Base-by-base conservation (phyloP, 2,329 filamentous ascomycete species). In the Fusarium circinatum region DNA sequence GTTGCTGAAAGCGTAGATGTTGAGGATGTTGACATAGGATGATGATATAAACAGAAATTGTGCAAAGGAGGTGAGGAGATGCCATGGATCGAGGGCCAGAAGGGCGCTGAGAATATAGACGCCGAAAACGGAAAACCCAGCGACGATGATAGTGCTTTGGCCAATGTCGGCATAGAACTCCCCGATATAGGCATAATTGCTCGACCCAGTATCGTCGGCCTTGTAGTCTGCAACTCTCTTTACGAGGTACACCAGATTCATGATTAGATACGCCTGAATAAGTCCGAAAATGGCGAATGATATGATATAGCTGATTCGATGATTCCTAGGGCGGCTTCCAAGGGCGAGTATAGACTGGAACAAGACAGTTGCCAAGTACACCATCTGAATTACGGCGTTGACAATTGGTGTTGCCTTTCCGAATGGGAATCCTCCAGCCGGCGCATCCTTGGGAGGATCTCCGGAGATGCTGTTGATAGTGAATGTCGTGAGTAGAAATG, bases 311-410 rank as follows among this genome's bases (percentile, higher is more conserved):
- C 62, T 48, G 3, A 64, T 30, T 8, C 51, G 39, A 1, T 62
- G 58, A 0, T 60, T 68, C 1, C 65, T 67, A 0, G 70, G 70
- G 0, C 70, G 39, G 8, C 60, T 68, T 18, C 71, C 71, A 0
- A 74, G 36, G 0, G 71, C 71, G 0, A 74, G 54, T 18, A 74
- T 60, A 4, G 70, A 74, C 45, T 74, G 71, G 4, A 73, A 51
- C 0, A 74, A 9, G 0, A 74, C 26, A 1, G 63, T 68, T 0
- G 59, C 70, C 0, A 67, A 2, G 20, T 74, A 74, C 1, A 70
- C 42, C 2, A 63, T 62, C 14, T 64, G 64, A 3, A 74, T 39
- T 0, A 73, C 24, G 0, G 66, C 42, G 2, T 74, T 74, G 0
- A 73, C 48, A 1, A 62, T 45, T 0, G 66, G 69, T 3, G 65